Conservation (phyloP, 441 rosid genomes). For the Pelargonium citronellum region DNA sequence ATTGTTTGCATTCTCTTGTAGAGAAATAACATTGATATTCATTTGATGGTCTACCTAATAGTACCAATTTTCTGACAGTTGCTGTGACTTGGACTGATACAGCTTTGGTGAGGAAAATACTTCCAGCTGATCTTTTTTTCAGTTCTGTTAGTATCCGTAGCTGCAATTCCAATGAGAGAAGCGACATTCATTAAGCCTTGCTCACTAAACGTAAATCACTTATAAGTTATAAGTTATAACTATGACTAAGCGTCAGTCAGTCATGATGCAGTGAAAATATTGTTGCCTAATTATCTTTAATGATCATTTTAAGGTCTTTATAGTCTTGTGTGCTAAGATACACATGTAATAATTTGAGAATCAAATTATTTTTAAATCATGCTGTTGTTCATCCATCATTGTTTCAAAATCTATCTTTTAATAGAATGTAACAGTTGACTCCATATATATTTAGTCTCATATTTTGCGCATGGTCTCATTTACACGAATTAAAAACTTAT, state of each 20-base stretch:
- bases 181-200: neutral
- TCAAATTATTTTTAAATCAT: too few species aligned
- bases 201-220: neutral
- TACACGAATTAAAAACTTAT: too few species aligned
- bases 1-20: neutral
- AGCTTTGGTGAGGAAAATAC: constrained; percentile 4
- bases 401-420: too few species aligned
- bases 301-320: too few species aligned
- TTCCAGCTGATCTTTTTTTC: neutral
- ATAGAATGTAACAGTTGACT: too few species aligned
- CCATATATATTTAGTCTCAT: too few species aligned
- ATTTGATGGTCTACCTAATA: neutral
- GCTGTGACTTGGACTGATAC: neutral
- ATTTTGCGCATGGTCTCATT: too few species aligned
- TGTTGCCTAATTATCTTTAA: too few species aligned
- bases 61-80: constrained; percentile 5
- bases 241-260: neutral
- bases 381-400: too few species aligned
- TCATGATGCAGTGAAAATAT: too few species aligned
- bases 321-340: too few species aligned
- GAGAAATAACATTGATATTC: neutral
- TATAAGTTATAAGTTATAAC: neutral
- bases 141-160: neutral
- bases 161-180: constrained; percentile 1
- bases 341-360: too few species aligned